phyloP scores from a whole-genome alignment of 2,329 filamentous ascomycete species.

The Metarhizium humberi region DNA sequence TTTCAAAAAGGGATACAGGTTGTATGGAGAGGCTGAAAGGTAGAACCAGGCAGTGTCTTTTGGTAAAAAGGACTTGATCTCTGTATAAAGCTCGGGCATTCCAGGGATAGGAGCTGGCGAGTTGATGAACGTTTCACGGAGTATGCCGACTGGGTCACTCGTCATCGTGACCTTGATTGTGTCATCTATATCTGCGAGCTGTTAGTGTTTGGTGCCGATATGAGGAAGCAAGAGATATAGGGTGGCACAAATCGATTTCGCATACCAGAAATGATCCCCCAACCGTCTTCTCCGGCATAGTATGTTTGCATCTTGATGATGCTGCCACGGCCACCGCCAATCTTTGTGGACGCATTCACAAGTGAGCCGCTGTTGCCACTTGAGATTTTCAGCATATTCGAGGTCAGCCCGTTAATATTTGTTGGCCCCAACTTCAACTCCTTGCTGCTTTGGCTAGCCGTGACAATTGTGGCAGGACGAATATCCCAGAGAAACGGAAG shows the following conservation, averaged over 20 bases:
- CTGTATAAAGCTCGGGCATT: constrained; percentile 76
- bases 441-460: constrained; percentile 45
- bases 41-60: constrained; percentile 77
- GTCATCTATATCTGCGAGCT: constrained; percentile 69
- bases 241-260: neutral
- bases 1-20: constrained; percentile 79
- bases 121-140: constrained; percentile 76
- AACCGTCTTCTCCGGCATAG: constrained; percentile 69
- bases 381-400: constrained; percentile 47
- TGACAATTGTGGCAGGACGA: constrained; percentile 58
- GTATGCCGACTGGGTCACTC: constrained; percentile 67
- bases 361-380: constrained; percentile 33
- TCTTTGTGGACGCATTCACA: constrained; percentile 37
- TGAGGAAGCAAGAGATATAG: neutral
- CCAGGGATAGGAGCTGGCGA: constrained; percentile 60
- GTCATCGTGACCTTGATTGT: constrained; percentile 91
- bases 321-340: constrained; percentile 43
- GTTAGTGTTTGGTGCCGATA: neutral
- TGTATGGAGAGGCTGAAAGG: constrained; percentile 87
- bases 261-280: constrained; percentile 69
- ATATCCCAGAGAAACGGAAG: constrained; percentile 72
- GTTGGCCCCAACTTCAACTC: constrained; percentile 57
- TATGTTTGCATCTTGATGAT: constrained; percentile 58
- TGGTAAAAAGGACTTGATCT: constrained; percentile 46
- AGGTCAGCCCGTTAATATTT: constrained; percentile 62